These are phyloP conservation scores for Jackrogersella multiformis DNA, from an alignment of 495 filamentous ascomycete species.

Conservation along the genomic window DNA sequence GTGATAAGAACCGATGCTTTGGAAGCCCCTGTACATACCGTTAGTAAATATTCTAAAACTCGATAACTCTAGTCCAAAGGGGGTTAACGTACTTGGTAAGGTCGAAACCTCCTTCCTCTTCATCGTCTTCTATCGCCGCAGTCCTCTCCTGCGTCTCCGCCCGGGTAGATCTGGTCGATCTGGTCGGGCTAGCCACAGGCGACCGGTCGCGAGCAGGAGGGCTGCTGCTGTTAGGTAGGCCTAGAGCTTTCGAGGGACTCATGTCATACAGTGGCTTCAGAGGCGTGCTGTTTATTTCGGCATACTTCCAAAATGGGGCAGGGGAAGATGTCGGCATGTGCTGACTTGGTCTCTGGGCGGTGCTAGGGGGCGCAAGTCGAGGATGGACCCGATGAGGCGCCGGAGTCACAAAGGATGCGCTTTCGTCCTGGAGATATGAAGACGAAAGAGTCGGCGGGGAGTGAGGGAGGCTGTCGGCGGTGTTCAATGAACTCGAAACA, in stretches of 20 bases:
- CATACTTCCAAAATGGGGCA: conserved; percentile 97
- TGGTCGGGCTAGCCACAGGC: conserved; percentile 48
- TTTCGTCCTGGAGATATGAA: conserved; percentile 63
- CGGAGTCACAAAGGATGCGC: conserved; percentile 76
- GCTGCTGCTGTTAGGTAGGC: conserved; percentile 68
- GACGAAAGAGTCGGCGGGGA: conserved; percentile 79
- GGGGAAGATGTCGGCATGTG: conserved; percentile 95
- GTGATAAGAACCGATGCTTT: conserved; percentile 75
- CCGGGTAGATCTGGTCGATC: conserved; percentile 28
- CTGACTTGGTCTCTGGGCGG: conserved; percentile 87
- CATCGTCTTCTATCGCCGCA: conserved; percentile 45
- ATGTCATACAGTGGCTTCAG: conserved; percentile 66
- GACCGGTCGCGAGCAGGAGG: conserved; percentile 60
- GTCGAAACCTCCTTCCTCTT: conserved; percentile 68
- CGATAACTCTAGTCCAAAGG: not conserved
- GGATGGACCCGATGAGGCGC: conserved; percentile 85
- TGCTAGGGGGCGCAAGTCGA: conserved; percentile 85
- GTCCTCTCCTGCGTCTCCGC: conserved; percentile 37
- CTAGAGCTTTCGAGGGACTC: conserved; percentile 58
- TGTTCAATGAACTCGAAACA: conserved; percentile 60
- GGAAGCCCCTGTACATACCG: conserved; percentile 66
- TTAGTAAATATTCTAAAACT: conserved; percentile 37
- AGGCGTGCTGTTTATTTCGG: conserved; percentile 79
- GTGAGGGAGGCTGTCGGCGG: conserved; percentile 66
- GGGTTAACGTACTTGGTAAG: conserved; percentile 59